Base-by-base conservation (phyloP, 768 basidiomycete genomes). In the Sistotremastrum niveocremeum region DNA sequence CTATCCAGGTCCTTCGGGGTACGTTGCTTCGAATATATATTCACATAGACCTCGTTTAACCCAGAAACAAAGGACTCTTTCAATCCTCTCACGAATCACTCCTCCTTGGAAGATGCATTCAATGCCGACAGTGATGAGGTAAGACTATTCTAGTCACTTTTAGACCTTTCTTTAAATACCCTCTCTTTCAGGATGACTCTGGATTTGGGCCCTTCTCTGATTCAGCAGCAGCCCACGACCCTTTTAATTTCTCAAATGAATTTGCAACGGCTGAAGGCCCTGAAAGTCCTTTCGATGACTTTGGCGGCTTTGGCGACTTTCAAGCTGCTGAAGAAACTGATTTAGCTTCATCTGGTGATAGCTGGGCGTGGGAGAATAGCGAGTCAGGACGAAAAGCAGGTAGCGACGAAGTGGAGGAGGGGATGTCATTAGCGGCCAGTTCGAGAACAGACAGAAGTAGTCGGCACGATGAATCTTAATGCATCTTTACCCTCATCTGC, bases 151-250 rank as follows among this genome's bases (percentile, higher is more conserved):
- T 28, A 41, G 79, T 79, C 44, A 45, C 66, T 60, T 30, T 39
- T 33, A 11, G 50, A 42, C 40, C 12, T 37, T 6, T 46, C 10
- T 28, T 50, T 35, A 33, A 36, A 6, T 40, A 31, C 12, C 20
- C 20, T 20, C 20, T 20, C 20, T 2, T 35, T 37, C 44, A 50
- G 39, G 52, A 72, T 60, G 63, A 83, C 61, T 82, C 81, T 46
- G 71, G 64, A n/a, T 84, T 85, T 59, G 86, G 85, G 2, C 84
- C 86, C 5, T 88, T 89, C 63, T 78, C 84, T 1, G 83, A 85
- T 56, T 57, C 77, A 2, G 69, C 76, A 1, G 70, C 71, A 1
- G 55, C 67, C 0, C 62, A 63, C 37, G 62, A 81, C 49, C 72
- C 73, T 1, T 84, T 85, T 60, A 74, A 58, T 4, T 67, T 69